A percentile compares a stretch with the other conserved stretches of the same genome.
Evolutionary conservation across 208 protist genomes (phyloP).

Genomic region (Strigomonas culicis): DNA sequence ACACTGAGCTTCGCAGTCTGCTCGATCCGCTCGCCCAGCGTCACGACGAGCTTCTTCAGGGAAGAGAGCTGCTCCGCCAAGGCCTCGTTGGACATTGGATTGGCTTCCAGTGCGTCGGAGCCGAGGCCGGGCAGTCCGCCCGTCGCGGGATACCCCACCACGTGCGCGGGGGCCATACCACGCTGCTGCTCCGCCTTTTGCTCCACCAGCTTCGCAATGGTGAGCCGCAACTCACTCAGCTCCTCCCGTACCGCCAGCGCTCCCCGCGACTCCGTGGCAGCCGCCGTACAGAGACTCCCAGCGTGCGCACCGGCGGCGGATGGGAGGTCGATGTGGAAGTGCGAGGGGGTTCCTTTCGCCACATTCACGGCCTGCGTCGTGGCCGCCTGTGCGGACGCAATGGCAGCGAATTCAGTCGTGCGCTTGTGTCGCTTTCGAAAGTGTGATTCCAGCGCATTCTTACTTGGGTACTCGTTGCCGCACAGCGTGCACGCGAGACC

Average conservation of each 20-base stretch:
- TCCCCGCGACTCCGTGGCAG: not conserved
- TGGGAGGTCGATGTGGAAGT: not conserved
- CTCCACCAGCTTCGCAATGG: slow-evolving; percentile 33
- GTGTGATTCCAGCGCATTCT: slow-evolving; percentile 60
- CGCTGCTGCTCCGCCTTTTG: slow-evolving; percentile 21
- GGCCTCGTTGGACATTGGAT: not conserved
- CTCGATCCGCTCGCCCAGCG: too few species aligned
- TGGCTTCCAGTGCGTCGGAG: not conserved
- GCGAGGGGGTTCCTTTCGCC: not conserved
- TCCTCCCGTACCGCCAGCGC: slow-evolving; percentile 24
- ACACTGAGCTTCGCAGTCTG: too few species aligned
- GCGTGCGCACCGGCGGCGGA: too few species aligned
- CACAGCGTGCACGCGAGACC: slow-evolving; percentile 48
- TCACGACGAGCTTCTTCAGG: slow-evolving; percentile 1
- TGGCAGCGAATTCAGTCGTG: slow-evolving; percentile 24
- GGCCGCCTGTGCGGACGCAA: slow-evolving; percentile 28
- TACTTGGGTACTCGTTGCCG: slow-evolving; percentile 59
- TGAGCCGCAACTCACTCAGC: slow-evolving; percentile 33
- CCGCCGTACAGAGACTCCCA: not conserved
- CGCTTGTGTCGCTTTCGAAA: slow-evolving; percentile 60
- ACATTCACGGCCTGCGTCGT: slow-evolving; percentile 1
- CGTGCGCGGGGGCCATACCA: slow-evolving; percentile 5
- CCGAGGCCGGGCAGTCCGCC: not conserved
- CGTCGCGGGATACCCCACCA: slow-evolving; percentile 18
- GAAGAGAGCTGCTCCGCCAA: not conserved